phyloP scores from a whole-genome alignment of 2,329 filamentous ascomycete genomes.

The Incumbomyces lentus region DNA sequence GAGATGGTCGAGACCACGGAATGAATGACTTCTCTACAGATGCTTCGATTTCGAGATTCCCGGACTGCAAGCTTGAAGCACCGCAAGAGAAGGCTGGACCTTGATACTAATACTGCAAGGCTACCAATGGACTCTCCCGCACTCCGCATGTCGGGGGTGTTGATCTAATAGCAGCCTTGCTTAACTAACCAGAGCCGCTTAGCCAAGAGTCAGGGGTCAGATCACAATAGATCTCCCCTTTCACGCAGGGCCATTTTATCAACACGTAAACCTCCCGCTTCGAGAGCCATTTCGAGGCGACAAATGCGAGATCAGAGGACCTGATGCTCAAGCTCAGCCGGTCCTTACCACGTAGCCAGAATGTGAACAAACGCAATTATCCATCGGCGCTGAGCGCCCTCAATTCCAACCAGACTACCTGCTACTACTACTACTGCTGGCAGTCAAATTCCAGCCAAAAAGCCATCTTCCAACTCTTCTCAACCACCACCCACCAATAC shows the following conservation, averaged over 20 bases:
- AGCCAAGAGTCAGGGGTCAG: not conserved
- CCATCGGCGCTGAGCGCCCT: not conserved
- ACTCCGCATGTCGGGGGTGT: too few relatives aligned
- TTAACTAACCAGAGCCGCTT: too few relatives aligned
- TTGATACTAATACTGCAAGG: not conserved
- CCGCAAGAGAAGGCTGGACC: not conserved
- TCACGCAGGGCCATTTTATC: too few relatives aligned
- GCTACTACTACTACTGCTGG: too few relatives aligned
- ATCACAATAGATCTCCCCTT: too few relatives aligned
- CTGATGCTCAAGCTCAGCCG: constrained; percentile 1
- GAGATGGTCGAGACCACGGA: not conserved
- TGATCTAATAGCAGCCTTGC: too few relatives aligned
- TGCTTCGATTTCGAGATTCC: too few relatives aligned
- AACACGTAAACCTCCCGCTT: too few relatives aligned
- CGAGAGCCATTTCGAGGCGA: not conserved
- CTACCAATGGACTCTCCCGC: not conserved
- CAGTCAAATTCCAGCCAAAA: not conserved
- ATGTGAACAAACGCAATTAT: constrained; percentile 2
- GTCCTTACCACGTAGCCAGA: not conserved
- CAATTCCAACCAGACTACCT: too few relatives aligned
- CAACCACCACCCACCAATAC: not conserved
- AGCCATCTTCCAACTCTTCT: not conserved
- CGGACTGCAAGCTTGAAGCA: too few relatives aligned
- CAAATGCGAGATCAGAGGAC: not conserved
- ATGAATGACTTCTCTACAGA: too few relatives aligned